Base-by-base conservation (phyloP, 352 stramenopile species). In the Aphanomyces cochlioides region DNA sequence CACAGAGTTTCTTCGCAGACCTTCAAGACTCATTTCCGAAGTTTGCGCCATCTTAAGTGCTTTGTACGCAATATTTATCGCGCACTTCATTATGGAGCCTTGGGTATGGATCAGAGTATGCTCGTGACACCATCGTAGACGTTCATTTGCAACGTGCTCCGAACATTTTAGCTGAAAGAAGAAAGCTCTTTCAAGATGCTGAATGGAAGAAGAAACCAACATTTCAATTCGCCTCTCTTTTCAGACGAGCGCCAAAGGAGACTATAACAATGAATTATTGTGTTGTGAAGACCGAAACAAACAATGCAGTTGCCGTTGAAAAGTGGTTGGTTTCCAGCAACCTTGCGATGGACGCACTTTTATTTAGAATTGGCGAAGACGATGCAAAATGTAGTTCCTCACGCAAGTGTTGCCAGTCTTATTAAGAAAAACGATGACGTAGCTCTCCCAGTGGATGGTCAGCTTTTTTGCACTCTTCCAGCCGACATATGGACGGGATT, bases 151-250 rank as follows among this genome's bases (percentile, higher is more conserved):
- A 83, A 19, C 50, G 66, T n/a, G 74, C 75, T 12, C 72, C 79
- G 4, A 59, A 67, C 12, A 86, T 82, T 2, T 66, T 93, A n/a
- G 75, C 69, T 7, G 74, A 75, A 40, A 77, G 80, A 4, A 88
- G 80, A 34, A 70, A 68, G 50, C 88, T 82, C 12, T 75, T 76
- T 0, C 69, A 74, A 56, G 90, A 83, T 60, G 75, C 77, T 28
- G 83, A 93, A 39, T 93, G 85, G 85, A 88, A 88, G 69, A 89
- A 87, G 47, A 90, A 89, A 54, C 90, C 89, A 40, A 87, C 73
- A 2, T 73, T 92, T 6, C 83, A 90, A 34, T 34, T 58, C 6
- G 36, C 15, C 36, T 7, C 7, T 5, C 21, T 58, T 21, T 58
- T 58, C 36, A 15, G 50, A 58, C 50, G 50, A 34, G 7, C 50